Conservation (phyloP, 148 eudicot species). For the Camellia lanceoleosa region DNA sequence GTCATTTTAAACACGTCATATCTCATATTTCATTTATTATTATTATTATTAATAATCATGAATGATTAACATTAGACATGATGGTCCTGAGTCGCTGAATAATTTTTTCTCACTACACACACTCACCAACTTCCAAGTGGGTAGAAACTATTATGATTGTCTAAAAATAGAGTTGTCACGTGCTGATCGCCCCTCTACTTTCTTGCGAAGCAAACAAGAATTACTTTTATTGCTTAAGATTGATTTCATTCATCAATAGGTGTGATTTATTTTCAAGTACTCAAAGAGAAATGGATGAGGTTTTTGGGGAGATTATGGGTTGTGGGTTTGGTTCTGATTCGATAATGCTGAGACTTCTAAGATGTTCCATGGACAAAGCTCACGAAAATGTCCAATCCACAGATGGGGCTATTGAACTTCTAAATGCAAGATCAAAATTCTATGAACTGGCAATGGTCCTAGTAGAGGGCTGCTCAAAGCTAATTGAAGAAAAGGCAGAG, state of each 20-base stretch:
- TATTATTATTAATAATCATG: background rate
- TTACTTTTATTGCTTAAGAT: background rate
- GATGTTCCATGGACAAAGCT: conserved; percentile 65
- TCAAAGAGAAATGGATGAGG: conserved; percentile 41
- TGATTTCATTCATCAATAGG: background rate
- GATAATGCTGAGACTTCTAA: conserved; percentile 49
- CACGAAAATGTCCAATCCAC: conserved; percentile 48
- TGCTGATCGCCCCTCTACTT: too few species aligned
- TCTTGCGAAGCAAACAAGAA: too few species aligned
- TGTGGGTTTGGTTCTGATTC: conserved; percentile 45
- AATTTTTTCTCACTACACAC: background rate
- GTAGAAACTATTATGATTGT: too few species aligned
- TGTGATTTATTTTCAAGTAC: background rate
- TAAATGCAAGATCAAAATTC: conserved; percentile 60
- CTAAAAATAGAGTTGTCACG: too few species aligned
- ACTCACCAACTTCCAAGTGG: background rate
- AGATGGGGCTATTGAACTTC: conserved; percentile 49
- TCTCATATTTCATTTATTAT: background rate
- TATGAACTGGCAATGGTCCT: conserved; percentile 67
- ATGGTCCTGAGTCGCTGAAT: too few species aligned
- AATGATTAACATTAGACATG: too few species aligned
- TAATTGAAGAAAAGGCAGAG: conserved; percentile 50
- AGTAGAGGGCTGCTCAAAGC: conserved; percentile 42
- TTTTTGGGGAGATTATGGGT: conserved; percentile 37
- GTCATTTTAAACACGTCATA: too few species aligned